Evolutionary conservation across 257 asterid species (phyloP).

Genomic region (Petrea volubilis): DNA sequence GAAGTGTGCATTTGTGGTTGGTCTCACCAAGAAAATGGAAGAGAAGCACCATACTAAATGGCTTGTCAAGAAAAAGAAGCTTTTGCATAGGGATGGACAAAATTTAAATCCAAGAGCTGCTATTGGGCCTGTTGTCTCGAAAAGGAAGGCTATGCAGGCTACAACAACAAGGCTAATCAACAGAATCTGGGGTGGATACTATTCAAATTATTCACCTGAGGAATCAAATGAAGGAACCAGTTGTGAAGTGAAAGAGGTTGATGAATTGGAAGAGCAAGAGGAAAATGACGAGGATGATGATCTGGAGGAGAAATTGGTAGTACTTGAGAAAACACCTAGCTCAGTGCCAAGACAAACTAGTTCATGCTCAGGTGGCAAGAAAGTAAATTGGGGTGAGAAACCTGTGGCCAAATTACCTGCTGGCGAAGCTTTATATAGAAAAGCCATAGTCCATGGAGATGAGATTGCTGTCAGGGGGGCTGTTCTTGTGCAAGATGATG

Average conservation of each 20-base stretch:
- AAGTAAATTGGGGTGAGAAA: constrained; percentile 68
- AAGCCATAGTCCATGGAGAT: constrained; percentile 57
- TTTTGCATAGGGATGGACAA: constrained; percentile 46
- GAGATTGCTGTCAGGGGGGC: constrained; percentile 57
- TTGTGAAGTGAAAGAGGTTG: constrained; percentile 60
- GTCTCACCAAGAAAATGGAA: constrained; percentile 83
- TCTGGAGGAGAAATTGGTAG: constrained; percentile 47
- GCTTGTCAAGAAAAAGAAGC: constrained; percentile 88
- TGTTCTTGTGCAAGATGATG: constrained; percentile 65
- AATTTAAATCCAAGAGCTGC: constrained; percentile 89
- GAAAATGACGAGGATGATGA: constrained; percentile 78
- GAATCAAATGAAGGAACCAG: constrained; percentile 40
- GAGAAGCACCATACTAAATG: constrained; percentile 90
- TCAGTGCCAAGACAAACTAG: constrained; percentile 40
- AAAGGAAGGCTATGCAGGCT: constrained; percentile 94
- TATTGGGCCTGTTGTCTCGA: constrained; percentile 68
- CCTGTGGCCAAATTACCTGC: constrained; percentile 53
- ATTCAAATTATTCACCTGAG: constrained; percentile 81
- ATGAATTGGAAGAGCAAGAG: constrained; percentile 68
- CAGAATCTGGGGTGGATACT: constrained; percentile 92
- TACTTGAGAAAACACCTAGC: constrained; percentile 39
- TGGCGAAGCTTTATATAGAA: constrained; percentile 59
- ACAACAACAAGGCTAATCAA: constrained; percentile 84
- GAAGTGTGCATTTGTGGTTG: constrained; percentile 70
- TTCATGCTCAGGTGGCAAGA: constrained; percentile 40